Percentiles rank a stretch among this genome's conserved stretches.
These are phyloP conservation scores for Cornus florida DNA, from an alignment of 148 eudicot genomes.

Conservation along the genomic window DNA sequence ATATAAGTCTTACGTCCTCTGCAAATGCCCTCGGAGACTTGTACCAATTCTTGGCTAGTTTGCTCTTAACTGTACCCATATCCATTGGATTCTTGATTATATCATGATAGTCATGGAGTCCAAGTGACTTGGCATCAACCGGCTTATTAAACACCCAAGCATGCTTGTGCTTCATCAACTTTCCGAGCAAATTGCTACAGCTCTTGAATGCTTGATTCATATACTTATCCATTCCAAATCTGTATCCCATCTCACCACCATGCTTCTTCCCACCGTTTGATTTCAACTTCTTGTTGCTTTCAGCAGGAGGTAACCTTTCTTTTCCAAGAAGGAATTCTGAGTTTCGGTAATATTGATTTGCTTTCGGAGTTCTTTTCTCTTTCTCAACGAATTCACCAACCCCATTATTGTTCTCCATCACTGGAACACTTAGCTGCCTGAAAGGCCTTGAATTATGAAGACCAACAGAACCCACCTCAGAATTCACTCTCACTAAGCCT, in stretches of 20 bases:
- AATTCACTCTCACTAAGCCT: conserved; percentile 28
- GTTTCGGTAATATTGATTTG: conserved; percentile 65
- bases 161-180: conserved; percentile 36
- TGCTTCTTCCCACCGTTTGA: conserved; percentile 40
- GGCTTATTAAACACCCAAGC: conserved; percentile 43
- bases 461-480: conserved; percentile 43
- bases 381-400: conserved; percentile 58
- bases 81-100: conserved; percentile 40
- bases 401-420: conserved; percentile 49
- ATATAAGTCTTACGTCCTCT: conserved; percentile 35
- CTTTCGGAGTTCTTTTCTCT: conserved; percentile 95
- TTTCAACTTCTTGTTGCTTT: conserved; percentile 62
- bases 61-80: conserved; percentile 34
- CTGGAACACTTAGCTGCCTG: conserved; percentile 51
- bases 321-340: conserved; percentile 79
- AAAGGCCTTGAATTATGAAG: conserved; percentile 45
- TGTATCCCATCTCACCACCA: conserved; percentile 37
- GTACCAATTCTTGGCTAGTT: conserved; percentile 28
- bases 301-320: conserved; percentile 67
- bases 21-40: conserved; percentile 31
- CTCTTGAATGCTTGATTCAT: conserved; percentile 43
- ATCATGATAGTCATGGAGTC: conserved; percentile 31
- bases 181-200: conserved; percentile 25
- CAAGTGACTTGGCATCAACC: conserved; percentile 26
- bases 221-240: conserved; percentile 47